Evolutionary conservation across 768 basidiomycete genomes (phyloP).

Genomic region (Boletus coccyginus): DNA sequence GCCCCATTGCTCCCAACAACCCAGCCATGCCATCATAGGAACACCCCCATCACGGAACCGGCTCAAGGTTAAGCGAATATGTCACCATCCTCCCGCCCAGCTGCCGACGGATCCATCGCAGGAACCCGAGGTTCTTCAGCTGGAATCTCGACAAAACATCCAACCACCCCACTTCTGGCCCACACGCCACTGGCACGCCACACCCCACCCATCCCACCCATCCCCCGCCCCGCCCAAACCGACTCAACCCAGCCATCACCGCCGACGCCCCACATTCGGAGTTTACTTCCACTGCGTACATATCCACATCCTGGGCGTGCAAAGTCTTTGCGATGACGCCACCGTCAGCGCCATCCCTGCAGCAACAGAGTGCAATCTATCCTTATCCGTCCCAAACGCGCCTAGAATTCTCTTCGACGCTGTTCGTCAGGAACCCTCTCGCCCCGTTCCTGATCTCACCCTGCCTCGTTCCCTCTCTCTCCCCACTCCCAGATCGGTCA

Average conservation of each 20-base stretch:
- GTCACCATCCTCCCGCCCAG: slow-evolving; percentile 11
- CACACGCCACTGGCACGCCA: neutral
- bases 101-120: slow-evolving; percentile 8
- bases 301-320: too few relatives aligned
- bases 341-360: slow-evolving; percentile 8
- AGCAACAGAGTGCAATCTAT: slow-evolving; percentile 16
- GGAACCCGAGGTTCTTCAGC: slow-evolving; percentile 12
- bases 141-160: neutral
- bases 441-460: slow-evolving; percentile 19
- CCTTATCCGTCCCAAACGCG: slow-evolving; percentile 9
- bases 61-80: slow-evolving; percentile 12
- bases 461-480: neutral
- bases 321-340: neutral
- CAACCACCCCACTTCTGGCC: neutral
- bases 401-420: neutral
- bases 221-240: neutral
- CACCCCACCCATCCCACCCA: too few relatives aligned
- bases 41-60: slow-evolving; percentile 30
- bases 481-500: slow-evolving; percentile 7
- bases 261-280: neutral
- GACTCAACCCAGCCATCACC: neutral
- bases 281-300: too few relatives aligned
- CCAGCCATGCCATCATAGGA: slow-evolving; percentile 24
- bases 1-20: slow-evolving; percentile 3
- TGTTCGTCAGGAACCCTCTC: neutral